A percentile compares a stretch with the other conserved stretches of the same genome.
Conservation (phyloP, 495 filamentous ascomycete genomes). For the Filosporella fistucella region DNA sequence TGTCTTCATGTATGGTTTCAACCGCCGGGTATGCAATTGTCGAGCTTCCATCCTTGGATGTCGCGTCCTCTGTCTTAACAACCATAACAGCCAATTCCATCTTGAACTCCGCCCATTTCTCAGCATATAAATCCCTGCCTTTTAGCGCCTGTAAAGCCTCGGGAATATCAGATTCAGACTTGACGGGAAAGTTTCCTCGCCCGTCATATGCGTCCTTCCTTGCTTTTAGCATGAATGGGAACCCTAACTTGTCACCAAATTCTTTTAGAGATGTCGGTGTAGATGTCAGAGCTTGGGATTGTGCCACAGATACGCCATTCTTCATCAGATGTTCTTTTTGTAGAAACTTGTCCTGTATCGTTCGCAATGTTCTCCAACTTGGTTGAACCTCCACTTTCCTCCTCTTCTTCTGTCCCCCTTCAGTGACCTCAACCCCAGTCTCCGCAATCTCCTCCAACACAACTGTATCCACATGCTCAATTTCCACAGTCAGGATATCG, state of each 20-base stretch:
- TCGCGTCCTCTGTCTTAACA: slow-evolving; percentile 77
- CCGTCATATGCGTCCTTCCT: slow-evolving; percentile 94
- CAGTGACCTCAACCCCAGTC: slow-evolving; percentile 37
- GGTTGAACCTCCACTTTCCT: slow-evolving; percentile 67
- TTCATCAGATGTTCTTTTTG: slow-evolving; percentile 79
- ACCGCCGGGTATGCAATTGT: slow-evolving; percentile 81
- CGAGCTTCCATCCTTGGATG: slow-evolving; percentile 33
- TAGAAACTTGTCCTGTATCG: slow-evolving; percentile 93
- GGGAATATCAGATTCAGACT: slow-evolving; percentile 60
- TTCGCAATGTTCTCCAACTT: slow-evolving; percentile 80
- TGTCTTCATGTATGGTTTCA: slow-evolving; percentile 93
- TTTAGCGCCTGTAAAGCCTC: slow-evolving; percentile 65
- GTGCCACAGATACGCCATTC: slow-evolving; percentile 65
- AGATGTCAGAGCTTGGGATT: slow-evolving; percentile 53
- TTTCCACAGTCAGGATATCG: slow-evolving; percentile 92
- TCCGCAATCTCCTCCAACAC: slow-evolving; percentile 80
- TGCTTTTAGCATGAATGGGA: slow-evolving; percentile 93
- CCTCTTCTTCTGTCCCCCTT: slow-evolving; percentile 32
- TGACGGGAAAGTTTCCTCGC: slow-evolving; percentile 80
- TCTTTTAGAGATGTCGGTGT: slow-evolving; percentile 46
- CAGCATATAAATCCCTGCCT: slow-evolving; percentile 74
- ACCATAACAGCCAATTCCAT: slow-evolving; percentile 94
- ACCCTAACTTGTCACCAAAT: slow-evolving; percentile 64
- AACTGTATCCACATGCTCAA: slow-evolving; percentile 93
- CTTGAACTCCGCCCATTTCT: slow-evolving; percentile 83